These are phyloP conservation scores for Acacia acuminata DNA, from an alignment of 306 rosid genomes.

Conservation along the genomic window DNA sequence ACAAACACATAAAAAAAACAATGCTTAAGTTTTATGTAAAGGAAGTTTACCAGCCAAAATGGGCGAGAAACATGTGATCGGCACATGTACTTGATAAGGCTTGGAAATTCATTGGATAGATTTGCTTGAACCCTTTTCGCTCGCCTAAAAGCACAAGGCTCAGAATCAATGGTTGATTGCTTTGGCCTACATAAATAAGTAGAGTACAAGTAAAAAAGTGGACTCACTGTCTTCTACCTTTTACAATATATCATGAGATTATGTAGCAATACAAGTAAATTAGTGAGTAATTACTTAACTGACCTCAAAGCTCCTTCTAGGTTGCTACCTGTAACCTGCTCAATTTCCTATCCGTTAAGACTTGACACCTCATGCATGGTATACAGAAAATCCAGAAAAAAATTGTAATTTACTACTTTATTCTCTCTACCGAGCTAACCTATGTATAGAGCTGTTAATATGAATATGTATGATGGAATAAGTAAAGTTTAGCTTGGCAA, in stretches of 20 bases:
- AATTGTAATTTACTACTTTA: too few species aligned
- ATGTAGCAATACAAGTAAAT: neutral
- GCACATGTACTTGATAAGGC: constrained; percentile 43
- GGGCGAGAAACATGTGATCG: constrained; percentile 36
- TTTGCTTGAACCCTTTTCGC: constrained; percentile 47
- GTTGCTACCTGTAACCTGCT: constrained; percentile 21
- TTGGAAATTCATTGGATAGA: constrained; percentile 40
- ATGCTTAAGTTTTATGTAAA: too few species aligned
- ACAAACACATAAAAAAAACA: too few species aligned
- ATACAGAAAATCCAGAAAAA: neutral
- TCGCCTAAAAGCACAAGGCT: constrained; percentile 18
- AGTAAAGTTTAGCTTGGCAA: too few species aligned
- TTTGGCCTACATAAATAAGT: constrained; percentile 14
- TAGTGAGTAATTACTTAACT: neutral
- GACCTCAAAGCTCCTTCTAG: constrained; percentile 29
- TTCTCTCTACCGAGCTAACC: too few species aligned
- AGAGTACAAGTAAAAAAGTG: neutral
- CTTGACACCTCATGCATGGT: too few species aligned
- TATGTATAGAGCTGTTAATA: too few species aligned
- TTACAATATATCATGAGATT: neutral
- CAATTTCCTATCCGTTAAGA: neutral
- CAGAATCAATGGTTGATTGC: constrained; percentile 24
- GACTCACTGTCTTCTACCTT: too few species aligned
- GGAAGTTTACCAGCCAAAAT: too few species aligned
- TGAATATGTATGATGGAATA: too few species aligned